phyloP scores from a whole-genome alignment of 805 yeast species.

The Pichia paraexigua region DNA sequence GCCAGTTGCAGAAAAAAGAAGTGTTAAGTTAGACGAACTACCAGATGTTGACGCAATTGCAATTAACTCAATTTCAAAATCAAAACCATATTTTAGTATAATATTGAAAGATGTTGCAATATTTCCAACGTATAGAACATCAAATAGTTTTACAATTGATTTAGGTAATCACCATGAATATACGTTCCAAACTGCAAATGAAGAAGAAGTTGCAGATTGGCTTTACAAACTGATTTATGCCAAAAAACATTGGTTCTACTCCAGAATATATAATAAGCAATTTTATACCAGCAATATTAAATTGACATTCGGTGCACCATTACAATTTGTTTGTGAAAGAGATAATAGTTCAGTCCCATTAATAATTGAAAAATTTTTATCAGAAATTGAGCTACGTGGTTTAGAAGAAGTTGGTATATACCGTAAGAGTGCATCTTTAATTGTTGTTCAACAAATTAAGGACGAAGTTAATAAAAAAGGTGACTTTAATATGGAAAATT shows the following conservation, averaged over 20 bases:
- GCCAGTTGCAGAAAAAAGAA: constrained; percentile 16
- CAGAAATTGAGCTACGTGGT: constrained; percentile 80
- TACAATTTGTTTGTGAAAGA: constrained; percentile 64
- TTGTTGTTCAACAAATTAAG: constrained; percentile 37
- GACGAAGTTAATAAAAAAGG: constrained; percentile 40
- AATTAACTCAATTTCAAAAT: constrained; percentile 27
- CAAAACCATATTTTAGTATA: constrained; percentile 42
- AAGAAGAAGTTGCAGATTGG: constrained; percentile 70
- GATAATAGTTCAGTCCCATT: constrained; percentile 57
- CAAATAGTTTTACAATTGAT: constrained; percentile 43
- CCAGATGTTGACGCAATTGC: constrained; percentile 42
- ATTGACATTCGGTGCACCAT: constrained; percentile 80
- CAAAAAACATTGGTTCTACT: constrained; percentile 48
- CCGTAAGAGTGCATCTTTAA: constrained; percentile 52
- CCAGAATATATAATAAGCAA: constrained; percentile 28
- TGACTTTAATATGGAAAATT: constrained; percentile 36
- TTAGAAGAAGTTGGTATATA: constrained; percentile 86
- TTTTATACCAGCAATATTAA: constrained; percentile 10
- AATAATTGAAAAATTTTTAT: constrained; percentile 56
- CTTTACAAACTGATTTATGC: constrained; percentile 40
- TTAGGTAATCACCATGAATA: constrained; percentile 30
- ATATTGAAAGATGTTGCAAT: constrained; percentile 39
- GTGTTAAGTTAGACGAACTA: constrained; percentile 45
- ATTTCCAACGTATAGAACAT: constrained; percentile 45
- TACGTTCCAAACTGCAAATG: constrained; percentile 58